Conservation (phyloP, 1,284 basidiomycete genomes). For the Kwoniella shivajii region DNA sequence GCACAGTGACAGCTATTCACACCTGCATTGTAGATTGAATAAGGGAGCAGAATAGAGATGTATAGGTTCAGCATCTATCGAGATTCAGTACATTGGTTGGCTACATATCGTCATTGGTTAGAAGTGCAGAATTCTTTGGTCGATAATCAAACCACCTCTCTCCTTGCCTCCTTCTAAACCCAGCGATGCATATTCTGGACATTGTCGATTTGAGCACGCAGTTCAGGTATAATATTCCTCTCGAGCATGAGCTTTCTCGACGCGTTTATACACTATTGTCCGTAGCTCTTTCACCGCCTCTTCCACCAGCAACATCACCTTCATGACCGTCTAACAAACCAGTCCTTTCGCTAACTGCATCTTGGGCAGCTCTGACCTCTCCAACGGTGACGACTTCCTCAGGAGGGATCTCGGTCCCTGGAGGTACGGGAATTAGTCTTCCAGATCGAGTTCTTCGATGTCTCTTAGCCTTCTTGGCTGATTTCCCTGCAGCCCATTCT, state of each 20-base stretch:
- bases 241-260: too few relatives aligned
- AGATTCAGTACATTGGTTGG: neutral
- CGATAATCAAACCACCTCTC: too few relatives aligned
- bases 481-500: slow-evolving; percentile 53
- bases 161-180: too few relatives aligned
- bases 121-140: too few relatives aligned
- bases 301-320: slow-evolving; percentile 23
- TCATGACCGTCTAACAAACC: slow-evolving; percentile 38
- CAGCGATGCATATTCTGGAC: too few relatives aligned
- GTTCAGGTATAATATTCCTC: too few relatives aligned
- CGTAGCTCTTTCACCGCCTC: slow-evolving; percentile 25
- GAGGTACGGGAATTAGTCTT: slow-evolving; percentile 46
- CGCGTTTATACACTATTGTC: slow-evolving; percentile 24
- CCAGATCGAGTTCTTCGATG: slow-evolving; percentile 52
- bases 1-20: too few relatives aligned
- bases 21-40: neutral
- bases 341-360: slow-evolving; percentile 33
- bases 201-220: too few relatives aligned
- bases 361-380: slow-evolving; percentile 41
- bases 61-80: neutral
- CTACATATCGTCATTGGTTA: neutral
- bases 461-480: slow-evolving; percentile 40
- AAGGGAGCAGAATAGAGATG: neutral
- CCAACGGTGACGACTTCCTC: slow-evolving; percentile 46
- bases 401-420: slow-evolving; percentile 42